Conservation (phyloP, 1,139 yeast species). For the Taphrina pruni region DNA sequence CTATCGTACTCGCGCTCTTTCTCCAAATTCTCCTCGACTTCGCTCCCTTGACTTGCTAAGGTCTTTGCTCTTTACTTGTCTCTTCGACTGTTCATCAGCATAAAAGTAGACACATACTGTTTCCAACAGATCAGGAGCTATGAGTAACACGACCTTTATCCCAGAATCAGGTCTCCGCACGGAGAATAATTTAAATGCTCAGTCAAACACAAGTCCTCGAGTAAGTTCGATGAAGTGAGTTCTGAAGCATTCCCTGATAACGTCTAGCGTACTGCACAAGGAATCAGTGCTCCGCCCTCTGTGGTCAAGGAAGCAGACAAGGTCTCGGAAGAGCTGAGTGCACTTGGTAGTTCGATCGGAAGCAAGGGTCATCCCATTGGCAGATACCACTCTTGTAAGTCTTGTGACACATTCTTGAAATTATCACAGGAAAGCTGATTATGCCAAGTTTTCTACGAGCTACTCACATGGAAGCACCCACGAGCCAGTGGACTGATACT, state of each 20-base stretch:
- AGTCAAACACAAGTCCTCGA: slow-evolving; percentile 18
- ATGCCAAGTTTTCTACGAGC: slow-evolving; percentile 28
- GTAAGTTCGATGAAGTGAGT: background rate
- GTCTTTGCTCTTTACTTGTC: background rate
- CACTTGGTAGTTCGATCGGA: slow-evolving; percentile 27
- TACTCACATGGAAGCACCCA: slow-evolving; percentile 43
- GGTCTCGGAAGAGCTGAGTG: slow-evolving; percentile 28
- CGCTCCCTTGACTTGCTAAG: background rate
- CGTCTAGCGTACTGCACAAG: slow-evolving; percentile 28
- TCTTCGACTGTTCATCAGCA: background rate
- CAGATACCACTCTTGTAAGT: slow-evolving; percentile 37
- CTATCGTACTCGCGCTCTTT: background rate
- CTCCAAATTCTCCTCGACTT: background rate
- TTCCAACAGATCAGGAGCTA: background rate
- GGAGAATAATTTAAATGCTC: slow-evolving; percentile 26
- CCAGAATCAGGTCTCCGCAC: slow-evolving; percentile 38
- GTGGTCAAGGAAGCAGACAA: slow-evolving; percentile 35
- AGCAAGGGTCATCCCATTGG: slow-evolving; percentile 33
- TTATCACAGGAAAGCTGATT: background rate
- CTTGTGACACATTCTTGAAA: slow-evolving; percentile 1
- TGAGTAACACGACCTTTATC: slow-evolving; percentile 30
- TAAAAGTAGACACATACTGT: no score
- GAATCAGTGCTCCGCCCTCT: slow-evolving; percentile 36
- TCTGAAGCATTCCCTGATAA: background rate
- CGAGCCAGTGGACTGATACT: slow-evolving; percentile 41